Evolutionary conservation across 257 asterid genomes (phyloP).

Genomic region (Forsythia viridissima): DNA sequence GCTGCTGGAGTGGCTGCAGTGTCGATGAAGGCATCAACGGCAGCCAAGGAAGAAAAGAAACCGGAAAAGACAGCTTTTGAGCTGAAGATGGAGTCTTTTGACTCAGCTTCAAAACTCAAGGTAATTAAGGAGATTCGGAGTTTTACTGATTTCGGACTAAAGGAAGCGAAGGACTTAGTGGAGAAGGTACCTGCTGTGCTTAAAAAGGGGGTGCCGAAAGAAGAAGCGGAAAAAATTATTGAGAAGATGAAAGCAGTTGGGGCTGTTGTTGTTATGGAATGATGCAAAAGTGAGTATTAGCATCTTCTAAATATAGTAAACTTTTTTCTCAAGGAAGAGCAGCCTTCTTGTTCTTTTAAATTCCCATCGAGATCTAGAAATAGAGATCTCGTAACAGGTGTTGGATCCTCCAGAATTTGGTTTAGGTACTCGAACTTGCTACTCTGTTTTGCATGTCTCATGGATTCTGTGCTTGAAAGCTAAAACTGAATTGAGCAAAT

Average conservation of each 20-base stretch:
- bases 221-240: slow-evolving; percentile 46
- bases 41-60: slow-evolving; percentile 43
- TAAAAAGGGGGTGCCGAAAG: slow-evolving; percentile 49
- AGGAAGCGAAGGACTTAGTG: slow-evolving; percentile 50
- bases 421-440: not conserved
- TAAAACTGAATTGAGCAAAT: not conserved
- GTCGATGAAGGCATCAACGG: slow-evolving; percentile 31
- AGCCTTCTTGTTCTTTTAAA: not conserved
- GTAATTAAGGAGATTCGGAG: slow-evolving; percentile 44
- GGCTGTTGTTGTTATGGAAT: slow-evolving; percentile 46
- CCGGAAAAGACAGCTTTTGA: slow-evolving; percentile 50
- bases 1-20: slow-evolving; percentile 35
- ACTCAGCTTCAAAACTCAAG: slow-evolving; percentile 46
- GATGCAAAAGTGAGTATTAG: not conserved
- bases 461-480: not conserved
- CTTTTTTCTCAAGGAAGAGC: not conserved
- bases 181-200: slow-evolving; percentile 49
- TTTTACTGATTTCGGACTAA: slow-evolving; percentile 46
- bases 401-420: not conserved
- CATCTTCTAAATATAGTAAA: not conserved
- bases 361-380: not conserved
- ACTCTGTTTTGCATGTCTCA: not conserved
- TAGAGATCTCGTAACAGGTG: not conserved
- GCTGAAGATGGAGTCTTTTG: slow-evolving; percentile 48
- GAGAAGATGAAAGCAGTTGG: slow-evolving; percentile 51